Evolutionary conservation across 768 basidiomycete species (phyloP), one percentile per base, ranked within the genome.

Genomic region (Mycena sanguinolenta): DNA sequence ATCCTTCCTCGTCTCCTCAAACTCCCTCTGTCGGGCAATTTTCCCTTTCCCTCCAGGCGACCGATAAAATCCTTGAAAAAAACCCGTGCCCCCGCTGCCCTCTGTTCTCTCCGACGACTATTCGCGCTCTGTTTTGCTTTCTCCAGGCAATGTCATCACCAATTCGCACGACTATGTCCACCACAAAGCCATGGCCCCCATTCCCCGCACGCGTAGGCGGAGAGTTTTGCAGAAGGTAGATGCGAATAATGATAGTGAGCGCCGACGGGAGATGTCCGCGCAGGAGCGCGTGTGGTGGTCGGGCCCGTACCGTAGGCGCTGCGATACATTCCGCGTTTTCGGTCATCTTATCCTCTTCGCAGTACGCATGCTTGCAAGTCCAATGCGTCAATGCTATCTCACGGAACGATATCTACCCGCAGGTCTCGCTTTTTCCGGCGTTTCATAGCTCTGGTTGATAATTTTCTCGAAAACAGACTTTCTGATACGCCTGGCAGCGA

Each of bases 341-440:
- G 59, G 57, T 63, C 49, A n/a, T 55, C 25, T 72, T 42, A 53
- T 39, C 53, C 49, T 53, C 44, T 66, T 71, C 49, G 42, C 73
- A 93, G 92, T 95, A 14, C 87, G 93, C 61, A 94, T 95, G 90
- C 77, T 95, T 7, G 82, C 88, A 7, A 87, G 87, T 30, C 92
- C 92, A 3, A 57, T 93, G 55, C 87, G 93, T 14, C 79, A 76
- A 61, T 94, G 92, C 71, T 69, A 81, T 12, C 65, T 85, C 17
- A 90, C 91, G 4, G 77, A 77, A 8, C 81, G 85, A 69, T 80
- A 84, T 74, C 70, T 93, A 25, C 93, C 94, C 7, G 81, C 78
- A 42, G 93, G 93, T 90, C 70, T 58, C 32, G 8, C 17, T 82
- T 67, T 46, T 21, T 66, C 28, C 14, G 49, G 17, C 46, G 30